Percentiles rank a stretch among this genome's conserved stretches.
Evolutionary conservation across 345 rosid species (phyloP).

Genomic region (Acer saccharum): DNA sequence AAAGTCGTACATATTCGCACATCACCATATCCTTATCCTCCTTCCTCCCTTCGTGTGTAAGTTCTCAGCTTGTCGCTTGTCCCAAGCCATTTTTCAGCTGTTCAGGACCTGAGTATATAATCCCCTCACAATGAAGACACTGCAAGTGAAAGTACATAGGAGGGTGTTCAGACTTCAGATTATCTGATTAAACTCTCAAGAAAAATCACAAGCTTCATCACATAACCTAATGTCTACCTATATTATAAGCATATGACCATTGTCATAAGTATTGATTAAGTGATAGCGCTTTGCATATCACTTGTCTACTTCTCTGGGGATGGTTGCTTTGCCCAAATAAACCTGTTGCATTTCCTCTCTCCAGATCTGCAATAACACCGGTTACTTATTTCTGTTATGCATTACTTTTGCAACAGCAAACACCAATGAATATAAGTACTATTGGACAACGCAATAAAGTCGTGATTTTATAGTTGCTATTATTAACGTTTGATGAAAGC

Average conservation of each 20-base stretch:
- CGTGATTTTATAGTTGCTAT: neutral
- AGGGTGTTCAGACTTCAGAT: constrained; percentile 12
- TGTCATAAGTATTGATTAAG: neutral
- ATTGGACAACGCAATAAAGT: neutral
- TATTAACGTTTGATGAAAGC: neutral
- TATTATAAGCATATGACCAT: neutral
- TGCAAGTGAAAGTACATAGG: neutral
- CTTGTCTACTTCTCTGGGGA: constrained; percentile 61
- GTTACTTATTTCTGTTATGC: neutral
- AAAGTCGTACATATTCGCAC: neutral
- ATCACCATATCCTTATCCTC: constrained; percentile 1
- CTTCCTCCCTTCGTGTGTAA: neutral
- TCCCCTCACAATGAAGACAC: neutral
- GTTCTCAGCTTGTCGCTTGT: neutral
- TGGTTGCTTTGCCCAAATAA: constrained; percentile 60
- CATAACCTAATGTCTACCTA: constrained; percentile 26
- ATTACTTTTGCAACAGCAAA: neutral
- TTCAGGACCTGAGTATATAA: neutral
- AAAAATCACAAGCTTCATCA: neutral
- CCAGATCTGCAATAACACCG: constrained; percentile 65
- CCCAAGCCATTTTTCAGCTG: neutral
- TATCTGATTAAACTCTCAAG: neutral
- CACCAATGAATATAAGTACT: neutral
- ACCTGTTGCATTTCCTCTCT: constrained; percentile 90
- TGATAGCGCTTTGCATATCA: constrained; percentile 22